phyloP scores from a whole-genome alignment of 2,329 filamentous ascomycete genomes.

The Colletotrichum sp. region DNA sequence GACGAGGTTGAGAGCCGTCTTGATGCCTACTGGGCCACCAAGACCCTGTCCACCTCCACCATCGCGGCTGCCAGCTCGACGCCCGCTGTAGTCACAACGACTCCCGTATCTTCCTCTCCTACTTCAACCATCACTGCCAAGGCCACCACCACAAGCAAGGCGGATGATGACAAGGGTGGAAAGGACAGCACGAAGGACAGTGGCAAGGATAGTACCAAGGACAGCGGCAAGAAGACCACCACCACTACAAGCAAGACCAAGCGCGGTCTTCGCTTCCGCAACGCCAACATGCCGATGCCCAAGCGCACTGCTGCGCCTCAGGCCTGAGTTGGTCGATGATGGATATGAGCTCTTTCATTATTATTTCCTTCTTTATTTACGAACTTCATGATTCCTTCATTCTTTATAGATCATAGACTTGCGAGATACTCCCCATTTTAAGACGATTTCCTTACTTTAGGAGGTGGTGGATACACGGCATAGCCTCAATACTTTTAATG shows the following conservation, averaged over 20 bases:
- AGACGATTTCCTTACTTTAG: background rate
- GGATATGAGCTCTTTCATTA: too few species aligned
- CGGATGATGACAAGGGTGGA: background rate
- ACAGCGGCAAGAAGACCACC: background rate
- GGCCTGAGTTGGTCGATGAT: background rate
- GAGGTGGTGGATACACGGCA: background rate
- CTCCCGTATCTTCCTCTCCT: background rate
- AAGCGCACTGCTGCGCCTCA: background rate
- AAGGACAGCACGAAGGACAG: background rate
- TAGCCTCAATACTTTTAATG: background rate
- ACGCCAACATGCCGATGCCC: background rate
- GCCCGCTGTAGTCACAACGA: background rate
- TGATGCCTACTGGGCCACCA: conserved; percentile 33
- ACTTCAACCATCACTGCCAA: background rate
- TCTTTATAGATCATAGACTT: background rate
- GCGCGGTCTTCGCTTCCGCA: conserved; percentile 1
- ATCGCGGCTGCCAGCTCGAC: background rate
- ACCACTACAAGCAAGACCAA: background rate
- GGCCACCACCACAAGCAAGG: background rate
- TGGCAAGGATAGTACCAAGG: background rate
- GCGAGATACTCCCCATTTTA: background rate
- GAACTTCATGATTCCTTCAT: background rate
- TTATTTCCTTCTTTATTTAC: background rate
- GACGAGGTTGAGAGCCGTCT: conserved; percentile 33
- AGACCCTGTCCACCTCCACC: background rate